phyloP scores from a whole-genome alignment of 306 rosid species.

The Sindora glabra region DNA sequence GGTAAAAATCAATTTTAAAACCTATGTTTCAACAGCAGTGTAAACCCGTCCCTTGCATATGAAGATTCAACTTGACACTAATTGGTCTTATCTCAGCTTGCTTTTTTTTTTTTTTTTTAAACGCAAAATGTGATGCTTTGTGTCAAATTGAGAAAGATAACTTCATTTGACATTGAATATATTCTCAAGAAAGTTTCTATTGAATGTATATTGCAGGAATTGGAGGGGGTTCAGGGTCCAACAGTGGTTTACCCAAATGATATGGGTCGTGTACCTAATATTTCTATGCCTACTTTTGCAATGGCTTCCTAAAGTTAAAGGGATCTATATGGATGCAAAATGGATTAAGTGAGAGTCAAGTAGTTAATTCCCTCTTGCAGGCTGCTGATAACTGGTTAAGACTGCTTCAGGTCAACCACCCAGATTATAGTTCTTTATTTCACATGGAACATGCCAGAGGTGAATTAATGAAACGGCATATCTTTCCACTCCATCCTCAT shows the following conservation, averaged over 20 bases:
- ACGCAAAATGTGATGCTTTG: too few relatives aligned
- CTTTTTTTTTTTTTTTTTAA: background rate
- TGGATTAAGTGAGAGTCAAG: slow-evolving; percentile 41
- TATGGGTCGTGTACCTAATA: slow-evolving; percentile 45
- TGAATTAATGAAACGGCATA: slow-evolving; percentile 25
- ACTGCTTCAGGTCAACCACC: slow-evolving; percentile 64
- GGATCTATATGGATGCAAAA: slow-evolving; percentile 60
- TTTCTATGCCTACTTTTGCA: slow-evolving; percentile 55
- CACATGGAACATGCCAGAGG: slow-evolving; percentile 45
- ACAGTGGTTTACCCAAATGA: slow-evolving; percentile 46
- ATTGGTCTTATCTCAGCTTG: background rate
- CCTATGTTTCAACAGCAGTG: slow-evolving; percentile 1
- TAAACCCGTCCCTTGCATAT: slow-evolving; percentile 2
- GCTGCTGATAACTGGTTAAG: slow-evolving; percentile 73
- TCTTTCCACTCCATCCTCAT: slow-evolving; percentile 12
- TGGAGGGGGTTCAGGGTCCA: slow-evolving; percentile 41
- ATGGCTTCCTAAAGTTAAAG: slow-evolving; percentile 79
- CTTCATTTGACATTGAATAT: slow-evolving; percentile 8
- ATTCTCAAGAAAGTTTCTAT: slow-evolving; percentile 2
- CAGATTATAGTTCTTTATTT: slow-evolving; percentile 72
- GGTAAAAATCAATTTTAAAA: slow-evolving; percentile 37
- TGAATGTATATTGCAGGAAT: slow-evolving; percentile 29
- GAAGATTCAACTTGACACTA: background rate
- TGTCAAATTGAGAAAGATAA: background rate
- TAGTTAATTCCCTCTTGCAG: slow-evolving; percentile 50